phyloP scores from a whole-genome alignment of 768 basidiomycete genomes.

The Boletellus ananas region DNA sequence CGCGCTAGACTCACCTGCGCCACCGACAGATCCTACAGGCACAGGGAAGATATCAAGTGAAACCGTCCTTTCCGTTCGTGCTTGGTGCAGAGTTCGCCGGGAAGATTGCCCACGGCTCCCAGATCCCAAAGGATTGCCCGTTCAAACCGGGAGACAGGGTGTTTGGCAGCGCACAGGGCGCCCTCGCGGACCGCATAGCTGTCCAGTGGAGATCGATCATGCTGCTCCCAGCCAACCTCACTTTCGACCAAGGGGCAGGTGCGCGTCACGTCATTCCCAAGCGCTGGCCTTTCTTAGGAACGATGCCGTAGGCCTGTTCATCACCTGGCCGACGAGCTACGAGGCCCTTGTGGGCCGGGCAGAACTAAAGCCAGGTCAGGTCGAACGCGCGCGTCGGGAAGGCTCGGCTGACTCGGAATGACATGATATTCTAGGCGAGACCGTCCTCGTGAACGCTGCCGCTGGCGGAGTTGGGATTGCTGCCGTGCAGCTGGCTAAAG shows the following conservation, averaged over 20 bases:
- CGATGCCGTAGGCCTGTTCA: constrained; percentile 52
- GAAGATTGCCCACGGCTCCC: constrained; percentile 60
- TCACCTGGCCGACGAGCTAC: constrained; percentile 95
- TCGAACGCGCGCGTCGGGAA: background rate
- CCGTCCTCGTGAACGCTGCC: constrained; percentile 91
- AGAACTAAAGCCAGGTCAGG: constrained; percentile 65
- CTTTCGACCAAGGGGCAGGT: constrained; percentile 86
- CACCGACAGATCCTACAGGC: constrained; percentile 67
- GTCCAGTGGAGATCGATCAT: constrained; percentile 48
- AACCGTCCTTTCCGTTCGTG: constrained; percentile 81
- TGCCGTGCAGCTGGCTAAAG: constrained; percentile 91
- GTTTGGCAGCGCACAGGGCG: constrained; percentile 78
- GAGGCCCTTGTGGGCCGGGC: constrained; percentile 88
- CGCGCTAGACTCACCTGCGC: background rate
- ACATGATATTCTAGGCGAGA: constrained; percentile 57
- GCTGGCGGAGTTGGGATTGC: constrained; percentile 94
- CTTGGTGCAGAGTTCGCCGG: constrained; percentile 88
- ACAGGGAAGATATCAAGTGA: constrained; percentile 85
- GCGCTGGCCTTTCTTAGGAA: background rate
- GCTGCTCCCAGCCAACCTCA: constrained; percentile 70
- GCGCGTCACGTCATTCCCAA: constrained; percentile 23
- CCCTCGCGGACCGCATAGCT: constrained; percentile 73
- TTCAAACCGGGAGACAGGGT: constrained; percentile 84
- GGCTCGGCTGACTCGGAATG: constrained; percentile 5
- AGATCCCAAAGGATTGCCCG: constrained; percentile 74